A percentile compares a stretch with the other conserved stretches of the same genome.
These are phyloP conservation scores for Aspergillus sp. DNA, from an alignment of 2,329 filamentous ascomycete species.

Conservation along the genomic window DNA sequence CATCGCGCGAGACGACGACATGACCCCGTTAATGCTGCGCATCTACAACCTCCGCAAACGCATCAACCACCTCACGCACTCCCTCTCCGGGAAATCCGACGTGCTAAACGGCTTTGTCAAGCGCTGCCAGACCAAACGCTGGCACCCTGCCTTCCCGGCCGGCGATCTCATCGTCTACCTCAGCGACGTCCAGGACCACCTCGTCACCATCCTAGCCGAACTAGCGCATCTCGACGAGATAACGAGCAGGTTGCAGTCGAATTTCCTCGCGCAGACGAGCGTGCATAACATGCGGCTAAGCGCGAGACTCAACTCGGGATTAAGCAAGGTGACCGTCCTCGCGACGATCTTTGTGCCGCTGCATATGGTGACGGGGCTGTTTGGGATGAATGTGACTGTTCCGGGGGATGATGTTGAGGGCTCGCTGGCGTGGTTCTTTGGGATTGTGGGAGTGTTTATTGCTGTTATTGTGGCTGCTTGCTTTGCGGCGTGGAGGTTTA, in stretches of 20 bases:
- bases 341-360: conserved; percentile 91
- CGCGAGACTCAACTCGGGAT: conserved; percentile 77
- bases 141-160: conserved; percentile 86
- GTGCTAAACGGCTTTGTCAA: conserved; percentile 96
- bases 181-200: conserved; percentile 96
- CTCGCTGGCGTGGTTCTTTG: conserved; percentile 48
- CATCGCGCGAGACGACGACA: conserved; percentile 83
- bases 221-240: conserved; percentile 95
- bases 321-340: conserved; percentile 91
- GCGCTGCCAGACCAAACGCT: conserved; percentile 78
- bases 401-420: conserved; percentile 36
- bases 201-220: conserved; percentile 96
- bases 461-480: conserved; percentile 39
- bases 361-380: conserved; percentile 72
- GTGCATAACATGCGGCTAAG: conserved; percentile 87
- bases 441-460: conserved; percentile 45
- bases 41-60: conserved; percentile 90
- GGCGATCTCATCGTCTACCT: conserved; percentile 95
- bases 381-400: conserved; percentile 52
- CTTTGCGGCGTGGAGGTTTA: conserved; percentile 33
- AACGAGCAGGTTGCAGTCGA: conserved; percentile 84
- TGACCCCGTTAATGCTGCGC: conserved; percentile 75
- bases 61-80: conserved; percentile 83
- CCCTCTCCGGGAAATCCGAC: conserved; percentile 91
- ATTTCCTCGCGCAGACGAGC: conserved; percentile 89